Percentiles rank a stretch among this genome's conserved stretches.
Evolutionary conservation across 179 eudicot genomes (phyloP).

Genomic region (Beta lomatogona): DNA sequence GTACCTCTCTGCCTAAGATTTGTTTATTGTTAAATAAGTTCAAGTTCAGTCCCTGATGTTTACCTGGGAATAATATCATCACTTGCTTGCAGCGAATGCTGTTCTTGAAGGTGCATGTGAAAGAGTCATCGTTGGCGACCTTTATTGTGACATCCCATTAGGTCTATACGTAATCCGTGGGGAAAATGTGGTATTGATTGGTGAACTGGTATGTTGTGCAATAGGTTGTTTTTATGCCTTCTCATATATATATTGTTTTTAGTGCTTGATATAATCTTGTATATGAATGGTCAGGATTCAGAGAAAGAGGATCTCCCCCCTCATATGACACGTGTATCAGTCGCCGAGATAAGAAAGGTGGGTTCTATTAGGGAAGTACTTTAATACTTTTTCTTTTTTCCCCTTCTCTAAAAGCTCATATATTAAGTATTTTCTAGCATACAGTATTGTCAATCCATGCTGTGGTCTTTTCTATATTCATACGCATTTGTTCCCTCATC

Average conservation of each 20-base stretch:
- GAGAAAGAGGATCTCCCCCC: conserved; percentile 70
- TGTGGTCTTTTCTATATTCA: not conserved
- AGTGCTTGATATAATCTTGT: conserved; percentile 10
- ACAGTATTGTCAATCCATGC: not conserved
- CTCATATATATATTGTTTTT: not conserved
- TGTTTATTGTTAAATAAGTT: not conserved
- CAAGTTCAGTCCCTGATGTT: conserved; percentile 10
- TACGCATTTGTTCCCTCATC: not conserved
- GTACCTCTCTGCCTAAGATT: conserved; percentile 37
- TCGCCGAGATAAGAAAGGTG: conserved; percentile 76
- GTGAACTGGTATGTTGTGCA: conserved; percentile 68
- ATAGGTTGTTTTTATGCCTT: not conserved
- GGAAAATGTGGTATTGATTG: conserved; percentile 92
- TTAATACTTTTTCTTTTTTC: not conserved
- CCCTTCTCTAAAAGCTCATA: not conserved
- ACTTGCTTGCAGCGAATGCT: conserved; percentile 68
- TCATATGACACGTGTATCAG: conserved; percentile 79
- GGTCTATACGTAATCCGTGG: conserved; percentile 94
- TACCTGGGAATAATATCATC: conserved; percentile 17
- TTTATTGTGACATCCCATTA: conserved; percentile 83
- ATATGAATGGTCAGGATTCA: conserved; percentile 31
- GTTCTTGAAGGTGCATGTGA: conserved; percentile 97
- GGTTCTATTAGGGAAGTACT: conserved; percentile 3
- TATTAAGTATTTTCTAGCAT: not conserved
- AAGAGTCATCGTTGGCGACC: conserved; percentile 86